Evolutionary conservation across 306 rosid species (phyloP).

Genomic region (Senna tora): DNA sequence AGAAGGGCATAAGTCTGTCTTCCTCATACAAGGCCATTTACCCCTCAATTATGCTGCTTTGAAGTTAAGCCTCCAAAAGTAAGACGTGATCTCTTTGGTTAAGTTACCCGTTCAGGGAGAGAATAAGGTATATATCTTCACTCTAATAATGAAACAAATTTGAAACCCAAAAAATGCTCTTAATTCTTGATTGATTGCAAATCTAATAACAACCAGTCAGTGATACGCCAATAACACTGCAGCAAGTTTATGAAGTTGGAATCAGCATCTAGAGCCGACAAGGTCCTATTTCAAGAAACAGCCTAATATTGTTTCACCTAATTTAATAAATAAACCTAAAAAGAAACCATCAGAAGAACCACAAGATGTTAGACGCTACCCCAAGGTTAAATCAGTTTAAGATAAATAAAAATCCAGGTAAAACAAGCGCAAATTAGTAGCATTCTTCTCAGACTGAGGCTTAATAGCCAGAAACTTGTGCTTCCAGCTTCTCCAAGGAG

Average conservation of each 20-base stretch:
- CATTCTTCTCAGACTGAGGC: slow-evolving; percentile 10
- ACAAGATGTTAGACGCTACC: not conserved
- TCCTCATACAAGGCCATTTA: slow-evolving; percentile 10
- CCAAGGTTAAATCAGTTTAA: slow-evolving; percentile 19
- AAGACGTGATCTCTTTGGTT: not conserved
- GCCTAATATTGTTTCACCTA: slow-evolving; percentile 15
- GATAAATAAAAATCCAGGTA: not conserved
- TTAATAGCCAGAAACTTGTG: slow-evolving; percentile 6
- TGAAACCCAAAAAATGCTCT: not conserved
- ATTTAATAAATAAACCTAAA: not conserved
- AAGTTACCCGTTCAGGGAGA: not conserved
- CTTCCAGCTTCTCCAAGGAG: slow-evolving; percentile 26
- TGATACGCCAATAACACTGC: slow-evolving; percentile 14
- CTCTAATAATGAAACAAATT: not conserved
- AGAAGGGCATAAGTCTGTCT: not conserved
- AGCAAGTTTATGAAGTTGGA: slow-evolving; percentile 1
- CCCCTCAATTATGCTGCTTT: slow-evolving; percentile 1
- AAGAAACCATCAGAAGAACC: not conserved
- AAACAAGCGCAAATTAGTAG: slow-evolving; percentile 19
- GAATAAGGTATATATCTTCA: not conserved
- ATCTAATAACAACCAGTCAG: slow-evolving; percentile 7
- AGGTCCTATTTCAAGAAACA: slow-evolving; percentile 35
- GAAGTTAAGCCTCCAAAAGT: slow-evolving; percentile 32
- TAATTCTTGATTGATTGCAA: slow-evolving; percentile 27
- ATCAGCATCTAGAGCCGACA: slow-evolving; percentile 14